These are phyloP conservation scores for Tremella fuciformis DNA, from an alignment of 768 basidiomycete genomes.

Conservation along the genomic window DNA sequence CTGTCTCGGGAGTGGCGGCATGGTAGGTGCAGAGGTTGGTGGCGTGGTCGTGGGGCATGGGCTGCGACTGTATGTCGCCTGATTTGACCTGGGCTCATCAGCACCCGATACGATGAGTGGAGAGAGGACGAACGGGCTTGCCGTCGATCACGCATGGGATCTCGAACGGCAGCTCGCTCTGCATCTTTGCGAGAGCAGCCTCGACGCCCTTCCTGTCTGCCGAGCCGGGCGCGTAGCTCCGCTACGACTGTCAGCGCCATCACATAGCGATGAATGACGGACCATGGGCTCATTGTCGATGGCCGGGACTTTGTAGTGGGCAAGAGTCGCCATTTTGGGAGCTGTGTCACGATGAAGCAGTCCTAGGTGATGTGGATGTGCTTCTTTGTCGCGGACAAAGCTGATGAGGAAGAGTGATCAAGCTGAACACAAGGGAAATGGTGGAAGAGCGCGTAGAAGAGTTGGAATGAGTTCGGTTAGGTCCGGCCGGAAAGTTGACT, in stretches of 20 bases:
- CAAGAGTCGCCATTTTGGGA: constrained; percentile 56
- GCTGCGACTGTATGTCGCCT: constrained; percentile 72
- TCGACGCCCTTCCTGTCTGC: constrained; percentile 70
- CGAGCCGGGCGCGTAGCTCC: constrained; percentile 71
- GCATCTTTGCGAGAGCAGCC: constrained; percentile 73
- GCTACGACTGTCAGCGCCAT: constrained; percentile 12
- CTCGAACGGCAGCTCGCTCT: constrained; percentile 78
- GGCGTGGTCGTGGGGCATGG: constrained; percentile 81
- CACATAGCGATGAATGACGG: constrained; percentile 25
- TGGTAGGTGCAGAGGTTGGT: constrained; percentile 79
- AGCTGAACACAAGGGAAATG: not conserved
- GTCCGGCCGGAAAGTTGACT: no score
- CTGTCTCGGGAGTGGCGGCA: constrained; percentile 74
- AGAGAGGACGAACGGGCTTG: constrained; percentile 61
- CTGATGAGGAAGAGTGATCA: no score
- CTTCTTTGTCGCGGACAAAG: no score
- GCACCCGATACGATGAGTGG: not conserved
- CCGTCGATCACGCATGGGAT: constrained; percentile 93
- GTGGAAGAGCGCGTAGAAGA: not conserved
- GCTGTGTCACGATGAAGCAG: no score
- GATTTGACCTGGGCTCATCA: constrained; percentile 66
- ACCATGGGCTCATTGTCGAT: constrained; percentile 95
- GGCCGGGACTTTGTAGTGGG: constrained; percentile 76
- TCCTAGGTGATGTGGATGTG: no score
- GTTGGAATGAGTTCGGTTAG: not conserved